Evolutionary conservation across 495 filamentous ascomycete species (phyloP).

Genomic region (Aspergillus heteromorphus): DNA sequence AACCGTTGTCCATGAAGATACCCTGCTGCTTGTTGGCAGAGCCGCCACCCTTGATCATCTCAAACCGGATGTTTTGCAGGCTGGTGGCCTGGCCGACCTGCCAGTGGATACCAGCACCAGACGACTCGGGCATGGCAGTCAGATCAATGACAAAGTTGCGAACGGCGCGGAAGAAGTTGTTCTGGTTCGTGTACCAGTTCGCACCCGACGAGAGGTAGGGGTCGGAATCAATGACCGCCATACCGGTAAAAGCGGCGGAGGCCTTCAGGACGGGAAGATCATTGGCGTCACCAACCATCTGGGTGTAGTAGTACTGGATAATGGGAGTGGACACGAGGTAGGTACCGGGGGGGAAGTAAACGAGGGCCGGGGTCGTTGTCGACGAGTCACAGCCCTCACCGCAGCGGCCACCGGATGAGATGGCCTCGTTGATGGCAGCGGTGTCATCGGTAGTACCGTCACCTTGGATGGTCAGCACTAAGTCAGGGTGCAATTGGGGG

Average conservation of each 20-base stretch:
- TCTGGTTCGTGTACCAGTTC: slow-evolving; percentile 88
- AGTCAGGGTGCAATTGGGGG: slow-evolving; percentile 5
- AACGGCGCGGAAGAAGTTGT: slow-evolving; percentile 97
- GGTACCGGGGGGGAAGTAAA: slow-evolving; percentile 78
- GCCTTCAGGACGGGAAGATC: slow-evolving; percentile 75
- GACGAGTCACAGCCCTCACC: slow-evolving; percentile 72
- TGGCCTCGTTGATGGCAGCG: slow-evolving; percentile 81
- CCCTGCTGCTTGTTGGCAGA: slow-evolving; percentile 78
- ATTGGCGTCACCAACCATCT: slow-evolving; percentile 70
- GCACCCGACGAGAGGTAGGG: slow-evolving; percentile 61
- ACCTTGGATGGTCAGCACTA: slow-evolving; percentile 37
- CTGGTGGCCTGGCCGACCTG: slow-evolving; percentile 94
- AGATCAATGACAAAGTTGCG: slow-evolving; percentile 93
- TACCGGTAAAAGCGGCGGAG: slow-evolving; percentile 64
- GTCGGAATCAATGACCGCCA: slow-evolving; percentile 86
- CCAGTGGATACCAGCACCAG: slow-evolving; percentile 88
- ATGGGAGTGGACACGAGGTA: slow-evolving; percentile 67
- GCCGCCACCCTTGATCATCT: slow-evolving; percentile 70
- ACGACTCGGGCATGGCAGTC: slow-evolving; percentile 56
- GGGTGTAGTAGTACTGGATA: slow-evolving; percentile 72
- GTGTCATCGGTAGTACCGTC: slow-evolving; percentile 83
- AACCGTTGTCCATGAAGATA: slow-evolving; percentile 97
- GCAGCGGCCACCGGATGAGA: slow-evolving; percentile 71
- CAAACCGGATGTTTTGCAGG: slow-evolving; percentile 84
- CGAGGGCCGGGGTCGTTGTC: slow-evolving; percentile 68